Percentiles rank a stretch among this genome's conserved stretches.
These are phyloP conservation scores for Pythium brachiatum DNA, from an alignment of 352 stramenopile species.

Conservation along the genomic window DNA sequence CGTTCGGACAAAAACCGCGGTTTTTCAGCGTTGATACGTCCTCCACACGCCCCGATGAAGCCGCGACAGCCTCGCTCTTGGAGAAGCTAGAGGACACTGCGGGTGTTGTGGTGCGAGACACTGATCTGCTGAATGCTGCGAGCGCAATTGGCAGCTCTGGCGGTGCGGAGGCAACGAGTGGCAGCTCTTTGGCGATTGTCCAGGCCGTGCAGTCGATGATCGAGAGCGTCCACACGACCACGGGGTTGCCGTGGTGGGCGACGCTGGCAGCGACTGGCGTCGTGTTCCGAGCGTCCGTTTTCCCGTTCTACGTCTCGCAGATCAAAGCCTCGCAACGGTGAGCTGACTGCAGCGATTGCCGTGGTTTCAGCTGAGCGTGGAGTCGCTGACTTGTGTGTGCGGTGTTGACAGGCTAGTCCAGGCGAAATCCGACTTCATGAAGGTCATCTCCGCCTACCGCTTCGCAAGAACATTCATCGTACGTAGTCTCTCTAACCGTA, in stretches of 20 bases:
- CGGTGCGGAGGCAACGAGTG: background rate
- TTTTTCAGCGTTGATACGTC: slow-evolving; percentile 16
- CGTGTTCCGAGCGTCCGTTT: slow-evolving; percentile 58
- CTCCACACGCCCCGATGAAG: background rate
- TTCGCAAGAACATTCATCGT: slow-evolving; percentile 72
- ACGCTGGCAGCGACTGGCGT: slow-evolving; percentile 64
- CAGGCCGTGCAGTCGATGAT: slow-evolving; percentile 58
- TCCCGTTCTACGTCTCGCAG: slow-evolving; percentile 73
- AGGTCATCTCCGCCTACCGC: slow-evolving; percentile 70
- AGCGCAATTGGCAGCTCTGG: slow-evolving; percentile 6
- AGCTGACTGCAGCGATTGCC: too few species aligned
- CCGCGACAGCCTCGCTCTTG: background rate
- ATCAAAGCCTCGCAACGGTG: slow-evolving; percentile 65
- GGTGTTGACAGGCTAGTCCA: slow-evolving; percentile 45
- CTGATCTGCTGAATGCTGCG: slow-evolving; percentile 14
- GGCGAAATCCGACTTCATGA: slow-evolving; percentile 52
- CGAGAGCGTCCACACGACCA: slow-evolving; percentile 60
- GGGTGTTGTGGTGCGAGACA: slow-evolving; percentile 9
- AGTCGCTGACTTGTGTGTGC: background rate
- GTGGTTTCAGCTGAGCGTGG: too few species aligned
- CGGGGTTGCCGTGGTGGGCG: slow-evolving; percentile 75
- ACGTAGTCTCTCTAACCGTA: slow-evolving; percentile 7
- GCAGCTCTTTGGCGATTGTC: slow-evolving; percentile 36
- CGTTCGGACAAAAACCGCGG: slow-evolving; percentile 6
- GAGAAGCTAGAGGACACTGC: slow-evolving; percentile 11